Percentiles rank a stretch among this genome's conserved stretches.
phyloP scores from a whole-genome alignment of 495 filamentous ascomycete genomes.

The Tetracladium setigerum region DNA sequence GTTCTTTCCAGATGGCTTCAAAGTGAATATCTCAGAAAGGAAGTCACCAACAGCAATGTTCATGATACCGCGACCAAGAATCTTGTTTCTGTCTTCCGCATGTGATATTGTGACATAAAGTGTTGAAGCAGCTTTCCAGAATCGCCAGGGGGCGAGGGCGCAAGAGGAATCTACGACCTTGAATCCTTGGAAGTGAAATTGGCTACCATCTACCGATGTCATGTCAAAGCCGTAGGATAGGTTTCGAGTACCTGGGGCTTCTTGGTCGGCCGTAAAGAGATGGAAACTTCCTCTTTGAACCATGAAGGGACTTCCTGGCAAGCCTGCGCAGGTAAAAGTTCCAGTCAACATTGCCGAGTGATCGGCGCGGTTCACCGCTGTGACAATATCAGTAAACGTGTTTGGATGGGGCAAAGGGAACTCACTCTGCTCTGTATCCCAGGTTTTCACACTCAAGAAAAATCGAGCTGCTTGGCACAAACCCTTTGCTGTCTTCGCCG shows the following conservation, averaged over 20 bases:
- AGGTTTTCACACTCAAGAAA: constrained; percentile 51
- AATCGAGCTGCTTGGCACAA: constrained; percentile 49
- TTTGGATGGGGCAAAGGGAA: neutral
- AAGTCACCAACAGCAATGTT: constrained; percentile 49
- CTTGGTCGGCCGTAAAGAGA: constrained; percentile 45
- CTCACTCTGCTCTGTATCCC: constrained; percentile 33
- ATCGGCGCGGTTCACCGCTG: constrained; percentile 32
- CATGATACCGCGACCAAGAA: constrained; percentile 53
- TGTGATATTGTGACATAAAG: constrained; percentile 48
- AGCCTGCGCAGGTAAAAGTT: constrained; percentile 51
- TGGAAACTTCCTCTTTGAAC: constrained; percentile 50
- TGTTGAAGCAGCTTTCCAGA: constrained; percentile 58
- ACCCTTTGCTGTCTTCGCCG: constrained; percentile 42
- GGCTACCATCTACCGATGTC: constrained; percentile 39
- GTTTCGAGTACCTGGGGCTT: constrained; percentile 47
- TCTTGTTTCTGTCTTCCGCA: constrained; percentile 21
- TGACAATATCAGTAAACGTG: constrained; percentile 5
- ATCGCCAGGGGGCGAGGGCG: constrained; percentile 40
- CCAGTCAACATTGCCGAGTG: constrained; percentile 52
- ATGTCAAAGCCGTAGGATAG: constrained; percentile 57
- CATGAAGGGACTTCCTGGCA: constrained; percentile 52
- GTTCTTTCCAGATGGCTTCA: constrained; percentile 40
- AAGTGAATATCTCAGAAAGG: constrained; percentile 46
- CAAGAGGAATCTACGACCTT: constrained; percentile 55
- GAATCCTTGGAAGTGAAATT: constrained; percentile 51